phyloP scores from a whole-genome alignment of 2,329 filamentous ascomycete species.

The Metarhizium guizhouense region DNA sequence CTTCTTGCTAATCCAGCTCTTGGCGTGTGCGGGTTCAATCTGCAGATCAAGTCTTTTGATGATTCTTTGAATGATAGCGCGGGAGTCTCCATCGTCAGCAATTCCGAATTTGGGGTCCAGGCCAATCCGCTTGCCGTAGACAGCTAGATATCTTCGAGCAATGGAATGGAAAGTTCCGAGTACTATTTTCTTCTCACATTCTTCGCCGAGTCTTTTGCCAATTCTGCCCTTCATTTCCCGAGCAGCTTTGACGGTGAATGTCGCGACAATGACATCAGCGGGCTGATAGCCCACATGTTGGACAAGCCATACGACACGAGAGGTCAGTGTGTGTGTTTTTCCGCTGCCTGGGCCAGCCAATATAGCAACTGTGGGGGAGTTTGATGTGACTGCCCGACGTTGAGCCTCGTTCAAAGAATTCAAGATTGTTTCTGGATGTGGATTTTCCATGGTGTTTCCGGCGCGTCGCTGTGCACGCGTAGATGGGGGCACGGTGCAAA shows the following conservation, averaged over 20 bases:
- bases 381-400: slow-evolving; percentile 44
- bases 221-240: slow-evolving; percentile 89
- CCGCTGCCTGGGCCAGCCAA: slow-evolving; percentile 63
- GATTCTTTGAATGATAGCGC: slow-evolving; percentile 72
- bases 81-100: slow-evolving; percentile 73
- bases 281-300: slow-evolving; percentile 63
- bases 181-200: slow-evolving; percentile 65
- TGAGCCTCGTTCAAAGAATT: slow-evolving; percentile 46
- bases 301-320: slow-evolving; percentile 83
- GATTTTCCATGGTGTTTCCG: slow-evolving; percentile 16
- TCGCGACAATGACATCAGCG: slow-evolving; percentile 87
- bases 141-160: slow-evolving; percentile 70
- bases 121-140: slow-evolving; percentile 78
- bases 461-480: slow-evolving; percentile 9
- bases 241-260: slow-evolving; percentile 93
- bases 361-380: slow-evolving; percentile 51
- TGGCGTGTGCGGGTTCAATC: slow-evolving; percentile 62
- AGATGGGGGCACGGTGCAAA: slow-evolving; percentile 1
- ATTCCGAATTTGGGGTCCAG: slow-evolving; percentile 81
- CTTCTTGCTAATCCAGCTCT: slow-evolving; percentile 64
- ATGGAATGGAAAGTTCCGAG: slow-evolving; percentile 95
- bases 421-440: slow-evolving; percentile 28
- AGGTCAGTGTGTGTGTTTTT: slow-evolving; percentile 92
- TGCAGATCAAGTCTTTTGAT: slow-evolving; percentile 62
- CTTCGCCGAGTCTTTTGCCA: slow-evolving; percentile 68